Percentiles rank a stretch among this genome's conserved stretches.
phyloP scores from a whole-genome alignment of 345 rosid genomes.

The Gossypium rotundifolium region DNA sequence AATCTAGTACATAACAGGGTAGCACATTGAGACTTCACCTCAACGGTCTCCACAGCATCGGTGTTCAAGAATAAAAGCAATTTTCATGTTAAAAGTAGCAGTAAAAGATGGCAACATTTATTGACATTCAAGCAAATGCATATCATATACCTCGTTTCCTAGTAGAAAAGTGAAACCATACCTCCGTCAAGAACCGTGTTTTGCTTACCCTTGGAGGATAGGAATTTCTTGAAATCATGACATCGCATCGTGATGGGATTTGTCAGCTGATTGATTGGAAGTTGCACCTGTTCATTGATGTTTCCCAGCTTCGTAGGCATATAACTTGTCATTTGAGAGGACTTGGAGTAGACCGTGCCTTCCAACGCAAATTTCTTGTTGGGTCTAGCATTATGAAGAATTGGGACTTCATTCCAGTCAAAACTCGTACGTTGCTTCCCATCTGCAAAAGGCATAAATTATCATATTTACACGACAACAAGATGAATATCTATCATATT shows the following conservation, averaged over 20 bases:
- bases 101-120: background rate
- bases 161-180: slow-evolving; percentile 22
- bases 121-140: background rate
- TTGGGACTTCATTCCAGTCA: slow-evolving; percentile 44
- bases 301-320: slow-evolving; percentile 40
- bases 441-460: slow-evolving; percentile 43
- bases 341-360: slow-evolving; percentile 34
- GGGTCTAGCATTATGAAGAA: slow-evolving; percentile 33
- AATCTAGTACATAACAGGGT: no score
- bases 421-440: slow-evolving; percentile 55
- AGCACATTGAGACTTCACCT: no score
- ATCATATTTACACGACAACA: background rate
- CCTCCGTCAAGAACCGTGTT: slow-evolving; percentile 40
- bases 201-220: slow-evolving; percentile 34
- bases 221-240: slow-evolving; percentile 39
- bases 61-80: background rate
- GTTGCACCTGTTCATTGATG: slow-evolving; percentile 33
- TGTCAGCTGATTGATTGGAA: slow-evolving; percentile 29
- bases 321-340: slow-evolving; percentile 43
- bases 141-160: background rate
- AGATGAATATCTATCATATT: no score
- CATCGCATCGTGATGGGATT: slow-evolving; percentile 19
- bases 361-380: slow-evolving; percentile 40
- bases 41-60: no score
- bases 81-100: background rate